Base-by-base conservation (phyloP, 1,284 basidiomycete genomes). In the Marasmius sp. region DNA sequence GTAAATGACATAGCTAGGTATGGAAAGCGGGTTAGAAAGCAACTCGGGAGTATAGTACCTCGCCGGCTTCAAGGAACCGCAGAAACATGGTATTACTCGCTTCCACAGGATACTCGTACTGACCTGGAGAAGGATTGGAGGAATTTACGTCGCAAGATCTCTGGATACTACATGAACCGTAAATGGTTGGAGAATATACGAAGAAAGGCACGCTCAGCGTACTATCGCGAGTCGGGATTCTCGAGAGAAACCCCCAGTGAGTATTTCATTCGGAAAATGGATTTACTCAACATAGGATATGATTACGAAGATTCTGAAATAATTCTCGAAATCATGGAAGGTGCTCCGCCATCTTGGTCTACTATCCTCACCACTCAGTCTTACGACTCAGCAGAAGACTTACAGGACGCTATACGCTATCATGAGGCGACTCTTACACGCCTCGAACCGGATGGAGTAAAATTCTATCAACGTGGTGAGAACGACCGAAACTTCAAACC, bases 281-380 rank as follows among this genome's bases (percentile, higher is more conserved):
- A 63, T 9, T 39, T 66, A 0, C 33, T 64, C 0, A 56, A 18
- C 0, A 37, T 61, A 34, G 51, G 14, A n/a, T 53, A 6, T 34
- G n/a, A 34, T 0, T 41, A 67, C 10, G 58, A 61, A 34, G 67
- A 67, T 50, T 65, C 66, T 0, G 63, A 67, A 39, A 59, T 68
- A 6, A 69, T 69, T 27, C 45, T 59, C 3, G 66, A 68, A 48
- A 63, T 70, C 2, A 68, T 70, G 67, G 62, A 66, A 14, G 65
- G 67, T 1, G 69, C 68, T 36, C 70, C 70, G 0, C 11, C 63
- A 5, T 16, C 45, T 5, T 71, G 70, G 70, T 60, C 58, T 7
- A 70, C 60, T 3, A 62, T 71, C 7, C 48, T 71, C 2, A 66
- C 65, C 4, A 65, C 66, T 3, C 63, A 67, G 12, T 37, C 61